These are phyloP conservation scores for Cenchrus fungigraminus DNA, from an alignment of 176 grass and related monocot species.

Conservation along the genomic window DNA sequence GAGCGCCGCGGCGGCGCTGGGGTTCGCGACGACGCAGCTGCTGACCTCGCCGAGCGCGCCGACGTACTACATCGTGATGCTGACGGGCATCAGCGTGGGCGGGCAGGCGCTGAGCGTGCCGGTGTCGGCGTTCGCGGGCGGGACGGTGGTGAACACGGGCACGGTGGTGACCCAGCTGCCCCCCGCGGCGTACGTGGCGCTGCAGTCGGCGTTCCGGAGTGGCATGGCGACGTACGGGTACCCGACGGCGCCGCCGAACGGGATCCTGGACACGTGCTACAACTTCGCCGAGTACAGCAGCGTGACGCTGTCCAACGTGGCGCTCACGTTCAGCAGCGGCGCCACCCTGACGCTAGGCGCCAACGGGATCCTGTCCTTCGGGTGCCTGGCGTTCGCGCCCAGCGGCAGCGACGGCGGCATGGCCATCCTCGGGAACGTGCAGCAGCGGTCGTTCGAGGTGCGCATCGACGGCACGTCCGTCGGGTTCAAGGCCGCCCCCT, in stretches of 20 bases:
- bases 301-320: slow-evolving; percentile 61
- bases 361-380: slow-evolving; percentile 63
- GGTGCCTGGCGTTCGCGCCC: slow-evolving; percentile 83
- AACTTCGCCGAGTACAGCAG: slow-evolving; percentile 54
- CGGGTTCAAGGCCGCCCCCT: slow-evolving; percentile 61
- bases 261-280: slow-evolving; percentile 85
- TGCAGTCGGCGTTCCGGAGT: slow-evolving; percentile 64
- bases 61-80: slow-evolving; percentile 75
- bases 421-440: slow-evolving; percentile 75
- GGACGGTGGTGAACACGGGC: slow-evolving; percentile 83
- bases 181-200: slow-evolving; percentile 68
- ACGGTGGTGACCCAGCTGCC: slow-evolving; percentile 84
- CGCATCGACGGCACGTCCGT: slow-evolving; percentile 68
- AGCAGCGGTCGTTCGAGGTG: slow-evolving; percentile 81
- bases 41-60: slow-evolving; percentile 49
- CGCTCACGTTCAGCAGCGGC: slow-evolving; percentile 53
- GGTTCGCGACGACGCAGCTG: slow-evolving; percentile 60
- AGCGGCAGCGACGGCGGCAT: slow-evolving; percentile 46
- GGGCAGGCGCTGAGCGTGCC: slow-evolving; percentile 42
- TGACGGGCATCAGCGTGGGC: slow-evolving; percentile 53
- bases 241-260: slow-evolving; percentile 39
- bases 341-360: slow-evolving; percentile 28
- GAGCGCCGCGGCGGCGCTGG: not conserved
- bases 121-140: slow-evolving; percentile 51
- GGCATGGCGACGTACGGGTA: slow-evolving; percentile 54